Evolutionary conservation across 306 rosid genomes (phyloP).

Genomic region (Prunus fruticosa): DNA sequence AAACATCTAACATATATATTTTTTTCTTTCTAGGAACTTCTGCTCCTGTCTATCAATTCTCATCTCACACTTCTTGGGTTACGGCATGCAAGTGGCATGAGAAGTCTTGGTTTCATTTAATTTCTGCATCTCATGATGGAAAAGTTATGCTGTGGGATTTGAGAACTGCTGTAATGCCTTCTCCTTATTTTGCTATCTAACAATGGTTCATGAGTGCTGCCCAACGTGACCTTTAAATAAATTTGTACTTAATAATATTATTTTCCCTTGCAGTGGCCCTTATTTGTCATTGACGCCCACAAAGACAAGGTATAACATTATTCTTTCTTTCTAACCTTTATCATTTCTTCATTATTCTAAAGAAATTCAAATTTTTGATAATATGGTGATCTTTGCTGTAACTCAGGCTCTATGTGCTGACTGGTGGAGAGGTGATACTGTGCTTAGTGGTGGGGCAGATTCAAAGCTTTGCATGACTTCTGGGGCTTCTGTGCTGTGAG

Average conservation of each 20-base stretch:
- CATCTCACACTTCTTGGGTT: slow-evolving; percentile 82
- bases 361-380: neutral
- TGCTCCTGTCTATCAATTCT: slow-evolving; percentile 73
- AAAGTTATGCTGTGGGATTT: slow-evolving; percentile 91
- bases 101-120: slow-evolving; percentile 66
- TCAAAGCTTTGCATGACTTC: slow-evolving; percentile 77
- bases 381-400: slow-evolving; percentile 8
- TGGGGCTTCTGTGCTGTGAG: slow-evolving; percentile 51
- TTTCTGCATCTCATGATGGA: slow-evolving; percentile 90
- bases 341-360: neutral
- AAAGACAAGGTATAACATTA: slow-evolving; percentile 59
- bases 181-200: neutral
- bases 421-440: slow-evolving; percentile 82
- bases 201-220: neutral
- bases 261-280: slow-evolving; percentile 81
- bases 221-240: neutral
- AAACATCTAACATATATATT: slow-evolving; percentile 1
- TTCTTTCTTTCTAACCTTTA: neutral
- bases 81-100: slow-evolving; percentile 84
- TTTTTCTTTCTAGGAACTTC: slow-evolving; percentile 61
- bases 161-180: slow-evolving; percentile 75
- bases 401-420: slow-evolving; percentile 79
- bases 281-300: slow-evolving; percentile 68
- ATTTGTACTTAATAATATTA: slow-evolving; percentile 9
- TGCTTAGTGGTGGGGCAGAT: slow-evolving; percentile 91